phyloP scores from a whole-genome alignment of 169 alveolate species.

The Perkinsus olseni region DNA sequence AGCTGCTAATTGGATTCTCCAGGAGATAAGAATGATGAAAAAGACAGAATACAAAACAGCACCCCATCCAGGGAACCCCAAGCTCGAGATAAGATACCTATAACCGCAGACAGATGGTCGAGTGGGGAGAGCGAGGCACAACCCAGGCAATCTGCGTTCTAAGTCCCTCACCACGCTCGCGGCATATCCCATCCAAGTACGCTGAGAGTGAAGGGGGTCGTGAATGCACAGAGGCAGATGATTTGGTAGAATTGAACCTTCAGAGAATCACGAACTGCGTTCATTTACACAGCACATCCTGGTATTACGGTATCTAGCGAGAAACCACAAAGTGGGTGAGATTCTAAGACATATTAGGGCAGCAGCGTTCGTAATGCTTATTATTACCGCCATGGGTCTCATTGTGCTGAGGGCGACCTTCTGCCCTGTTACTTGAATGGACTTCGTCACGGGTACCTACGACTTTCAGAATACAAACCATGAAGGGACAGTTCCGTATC shows the following conservation, averaged over 20 bases:
- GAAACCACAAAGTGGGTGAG: too few species aligned
- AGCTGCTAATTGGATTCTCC: background rate
- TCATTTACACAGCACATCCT: too few species aligned
- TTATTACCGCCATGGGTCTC: background rate
- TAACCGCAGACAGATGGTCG: background rate
- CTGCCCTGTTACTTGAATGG: background rate
- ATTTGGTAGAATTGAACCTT: background rate
- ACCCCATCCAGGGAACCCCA: background rate
- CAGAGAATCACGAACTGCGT: background rate
- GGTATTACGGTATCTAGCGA: too few species aligned
- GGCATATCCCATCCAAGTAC: background rate
- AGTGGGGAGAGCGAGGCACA: background rate
- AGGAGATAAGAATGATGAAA: background rate
- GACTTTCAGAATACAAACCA: background rate
- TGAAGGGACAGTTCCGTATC: too few species aligned
- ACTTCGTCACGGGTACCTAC: background rate
- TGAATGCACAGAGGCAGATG: background rate
- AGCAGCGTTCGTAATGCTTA: too few species aligned
- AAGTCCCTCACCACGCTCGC: background rate
- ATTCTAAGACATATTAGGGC: too few species aligned
- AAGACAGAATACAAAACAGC: background rate
- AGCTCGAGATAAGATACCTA: background rate
- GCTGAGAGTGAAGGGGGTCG: background rate
- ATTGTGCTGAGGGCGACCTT: background rate
- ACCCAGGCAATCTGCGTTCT: background rate